Conservation (phyloP, 345 rosid species). For the thale cress (Arabidopsis thaliana) region TAIR10.1 NC_003070.9:25072001-25072500, state of each 20-base stretch:
- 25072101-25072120: slow-evolving; percentile 51
- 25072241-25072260: slow-evolving; percentile 68
- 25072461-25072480: slow-evolving; percentile 31
- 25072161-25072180: slow-evolving; percentile 81
- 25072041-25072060: slow-evolving; percentile 63
- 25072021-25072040: slow-evolving; percentile 62
- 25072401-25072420: slow-evolving; percentile 94
- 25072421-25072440: slow-evolving; percentile 60
- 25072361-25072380: slow-evolving; percentile 79
- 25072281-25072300: slow-evolving; percentile 72
- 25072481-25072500: slow-evolving; percentile 27
- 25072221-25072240: slow-evolving; percentile 61
- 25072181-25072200: slow-evolving; percentile 56
- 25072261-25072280: slow-evolving; percentile 75
- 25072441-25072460: slow-evolving; percentile 75
- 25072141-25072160: slow-evolving; percentile 58
- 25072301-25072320: slow-evolving; percentile 81
- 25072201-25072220: slow-evolving; percentile 81
- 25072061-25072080: slow-evolving; percentile 51
- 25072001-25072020: slow-evolving; percentile 65
- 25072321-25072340: slow-evolving; percentile 62
- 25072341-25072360: slow-evolving; percentile 62
- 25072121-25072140: slow-evolving; percentile 56
- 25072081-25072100: slow-evolving; percentile 53
- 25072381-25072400: slow-evolving; percentile 72